Evolutionary conservation across 257 asterid species (phyloP), one percentile per base, ranked within the genome.

Genomic region (Lavandula angustifolia): DNA sequence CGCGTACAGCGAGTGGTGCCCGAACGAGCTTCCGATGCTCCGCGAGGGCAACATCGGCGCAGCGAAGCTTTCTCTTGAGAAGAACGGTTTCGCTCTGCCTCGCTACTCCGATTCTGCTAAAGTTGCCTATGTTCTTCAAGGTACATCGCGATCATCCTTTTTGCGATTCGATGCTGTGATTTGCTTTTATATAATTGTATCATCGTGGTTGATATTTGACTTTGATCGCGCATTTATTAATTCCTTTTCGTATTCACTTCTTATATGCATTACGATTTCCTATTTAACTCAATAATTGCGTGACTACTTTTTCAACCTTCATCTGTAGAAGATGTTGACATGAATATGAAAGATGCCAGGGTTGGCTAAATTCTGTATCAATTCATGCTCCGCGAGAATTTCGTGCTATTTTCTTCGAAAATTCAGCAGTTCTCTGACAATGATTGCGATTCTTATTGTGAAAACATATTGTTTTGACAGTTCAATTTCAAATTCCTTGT

Each of bases 61-160:
- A 16, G 77, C 73, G 0, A 82, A 79, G 62, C 78, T 82, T 1
- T 66, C 78, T 3, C 87, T 83, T 3, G 58, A 60, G 73, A 75
- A 80, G 69, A 60, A 80, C 71, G 88, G 82, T 22, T 77, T 82
- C n/a, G 82, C 77, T 22, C 62, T 80, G 65, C 86, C 86, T 3
- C 71, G 78, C 2, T 80, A 80, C 79, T 83, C 88, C 11, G 88
- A 83, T 77, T 83, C 88, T 5, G 82, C 86, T 0, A 77, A 82
- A 56, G 88, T 82, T 50, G 85, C 82, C 32, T 82, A 82, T 68
- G 85, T 82, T 64, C 83, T 82, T 50, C 85, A 80, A 82, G 85
- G 88, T 82, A 73, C 43, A 9, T 50, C 9, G 33, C 50, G 65
- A 50, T 71, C 60, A 5, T n/a, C 52, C 35, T 7, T 46, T 48